Evolutionary conservation across 148 eudicot genomes (phyloP).

Genomic region (Nyssa sinensis): DNA sequence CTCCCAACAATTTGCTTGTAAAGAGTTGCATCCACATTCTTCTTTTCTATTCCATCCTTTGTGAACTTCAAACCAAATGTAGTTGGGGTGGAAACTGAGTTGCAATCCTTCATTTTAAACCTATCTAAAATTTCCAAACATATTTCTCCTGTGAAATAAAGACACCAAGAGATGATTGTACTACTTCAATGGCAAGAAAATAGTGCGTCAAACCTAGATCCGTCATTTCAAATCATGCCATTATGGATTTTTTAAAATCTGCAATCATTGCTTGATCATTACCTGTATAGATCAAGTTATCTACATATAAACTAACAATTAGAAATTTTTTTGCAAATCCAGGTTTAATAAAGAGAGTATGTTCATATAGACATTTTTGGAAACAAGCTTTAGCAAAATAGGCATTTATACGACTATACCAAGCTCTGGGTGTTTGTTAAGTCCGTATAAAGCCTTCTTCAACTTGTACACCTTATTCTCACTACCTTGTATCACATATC

Average conservation of each 20-base stretch:
- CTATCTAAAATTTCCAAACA: background rate
- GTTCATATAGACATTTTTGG: background rate
- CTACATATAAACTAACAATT: conserved; percentile 19
- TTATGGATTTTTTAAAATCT: conserved; percentile 18
- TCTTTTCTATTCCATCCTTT: too few relatives aligned
- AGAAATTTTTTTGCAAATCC: background rate
- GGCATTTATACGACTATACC: conserved; percentile 10
- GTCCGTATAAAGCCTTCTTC: conserved; percentile 3
- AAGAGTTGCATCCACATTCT: too few relatives aligned
- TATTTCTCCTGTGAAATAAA: conserved; percentile 13
- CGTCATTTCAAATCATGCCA: conserved; percentile 11
- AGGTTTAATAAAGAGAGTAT: background rate
- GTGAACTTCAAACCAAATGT: too few relatives aligned
- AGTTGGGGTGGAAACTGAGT: conserved; percentile 2
- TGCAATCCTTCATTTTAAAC: conserved; percentile 9
- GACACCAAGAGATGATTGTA: background rate
- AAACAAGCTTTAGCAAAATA: conserved; percentile 4
- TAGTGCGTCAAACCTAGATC: conserved; percentile 12
- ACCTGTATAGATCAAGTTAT: conserved; percentile 17
- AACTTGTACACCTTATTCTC: conserved; percentile 11
- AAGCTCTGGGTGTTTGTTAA: conserved; percentile 16
- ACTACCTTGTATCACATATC: conserved; percentile 4
- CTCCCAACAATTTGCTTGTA: too few relatives aligned
- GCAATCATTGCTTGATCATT: background rate
- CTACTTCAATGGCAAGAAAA: conserved; percentile 17